Base-by-base conservation (phyloP, 2,329 filamentous ascomycete genomes). In the Neofusicoccum ribis region DNA sequence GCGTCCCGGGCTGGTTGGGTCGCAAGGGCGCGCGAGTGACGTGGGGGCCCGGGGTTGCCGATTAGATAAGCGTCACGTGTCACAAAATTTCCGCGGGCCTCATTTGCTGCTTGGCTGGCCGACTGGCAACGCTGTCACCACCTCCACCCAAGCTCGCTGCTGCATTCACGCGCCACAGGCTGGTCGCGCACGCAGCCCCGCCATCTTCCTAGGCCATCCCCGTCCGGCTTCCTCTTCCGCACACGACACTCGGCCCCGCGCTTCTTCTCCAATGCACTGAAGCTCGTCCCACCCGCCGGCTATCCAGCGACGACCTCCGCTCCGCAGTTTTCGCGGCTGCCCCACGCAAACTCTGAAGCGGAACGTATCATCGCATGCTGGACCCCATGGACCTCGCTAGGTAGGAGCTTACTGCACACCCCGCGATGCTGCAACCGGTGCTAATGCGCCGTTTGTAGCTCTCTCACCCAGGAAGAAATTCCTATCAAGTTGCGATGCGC, bases 401-500 rank as follows among this genome's bases (percentile, higher is more conserved):
- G 73, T 74, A 68, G 56, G 59, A 56, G 47, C 23, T 9, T 14
- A 6, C 31, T 14, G 62, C 66, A 67, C 67, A 72, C 66, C 66
- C 64, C 61, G 66, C 8, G 2, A 31, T 6, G 14, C 34, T 63
- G 65, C 71, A 74, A 44, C 27, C 14, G 11, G 23, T 23, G 49
- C 61, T 63, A 43, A 63, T 27, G n/a, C 17, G n/a, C 73, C 44
- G 14, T 12, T 9, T 51, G 11, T 43, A 31, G 92, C 77, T 89
- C 91, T 58, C 84, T 97, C 67, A 82, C 87, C 20, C 87, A 90
- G 69, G 91, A 94, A 72, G 92, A 95, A 68, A 93, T 97, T 65
- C 95, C 95, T n/a, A 92, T 93, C 73, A 97, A 97, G 83, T 86
- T 99, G 69, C 91, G 93, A 79, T 99, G 95, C 83, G 92, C 92